Base-by-base conservation (phyloP, 805 yeast genomes). In the Saccharomyces eubayanus region DNA sequence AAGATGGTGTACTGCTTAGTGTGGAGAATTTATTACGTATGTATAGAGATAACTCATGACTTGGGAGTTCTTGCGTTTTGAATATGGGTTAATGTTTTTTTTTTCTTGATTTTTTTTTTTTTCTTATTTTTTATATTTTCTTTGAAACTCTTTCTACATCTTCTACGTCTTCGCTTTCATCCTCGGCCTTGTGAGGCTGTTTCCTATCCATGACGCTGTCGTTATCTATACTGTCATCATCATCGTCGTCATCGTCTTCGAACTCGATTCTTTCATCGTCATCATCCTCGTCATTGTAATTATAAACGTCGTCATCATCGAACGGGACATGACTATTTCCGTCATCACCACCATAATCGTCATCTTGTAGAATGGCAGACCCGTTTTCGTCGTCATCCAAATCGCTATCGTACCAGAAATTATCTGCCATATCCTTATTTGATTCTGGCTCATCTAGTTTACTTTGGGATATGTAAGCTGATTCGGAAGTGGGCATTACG, bases 351-450 rank as follows among this genome's bases (percentile, higher is more conserved):
- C 81, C 81, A 50, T 55, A 57, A 24, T 55, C 54, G 24, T 73
- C 74, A 54, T 76, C 77, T 58, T 75, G 77, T 64, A 74, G 75
- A 29, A 73, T 72, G 47, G 71, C 77, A 46, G 79, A 82, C 43
- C 80, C 86, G 24, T 80, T 83, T 54, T 83, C 84, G 60, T 82
- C 88, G 55, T 82, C 87, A 47, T 81, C 87, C 46, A 84, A 85
- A 58, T 81, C 81, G 51, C 70, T 65, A 60, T 85, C 94, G 66
- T 85, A 86, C 94, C 94, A 87, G 61, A 87, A 87, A 65, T 85
- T 87, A 63, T 87, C 94, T 60, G 86, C 91, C 31, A 84, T 84
- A 4, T 80, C 83, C 51, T 84, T 82, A 46, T 76, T 77, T 5
- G 68, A 74, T 31, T 57, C 64, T 47, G 74, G 77, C 14, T 63